phyloP scores from a whole-genome alignment of 78 protist species.

The Dictyostelium firmibasis region DNA sequence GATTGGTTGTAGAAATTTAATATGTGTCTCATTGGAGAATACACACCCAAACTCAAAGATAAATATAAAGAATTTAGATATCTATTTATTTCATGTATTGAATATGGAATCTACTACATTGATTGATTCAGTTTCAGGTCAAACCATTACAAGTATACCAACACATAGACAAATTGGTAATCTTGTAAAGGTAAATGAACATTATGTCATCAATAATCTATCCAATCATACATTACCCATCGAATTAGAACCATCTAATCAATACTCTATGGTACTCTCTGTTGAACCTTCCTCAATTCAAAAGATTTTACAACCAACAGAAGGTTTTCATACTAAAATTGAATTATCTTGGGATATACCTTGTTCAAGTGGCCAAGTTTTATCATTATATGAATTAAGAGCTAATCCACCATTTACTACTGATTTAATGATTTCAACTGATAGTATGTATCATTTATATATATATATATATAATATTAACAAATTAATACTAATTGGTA shows the following conservation, averaged over 20 bases:
- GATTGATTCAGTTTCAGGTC: not conserved
- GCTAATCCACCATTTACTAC: conserved; percentile 27
- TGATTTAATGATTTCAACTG: conserved; percentile 43
- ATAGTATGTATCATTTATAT: not conserved
- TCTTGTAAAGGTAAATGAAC: conserved; percentile 13
- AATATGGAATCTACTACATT: conserved; percentile 28
- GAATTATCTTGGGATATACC: conserved; percentile 39
- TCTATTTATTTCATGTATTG: conserved; percentile 40
- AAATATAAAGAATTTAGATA: not conserved
- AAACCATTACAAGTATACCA: not conserved
- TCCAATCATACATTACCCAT: not conserved
- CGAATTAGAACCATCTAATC: not conserved
- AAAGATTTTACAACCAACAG: not conserved
- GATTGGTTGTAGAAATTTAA: conserved; percentile 14
- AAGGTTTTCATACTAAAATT: conserved; percentile 58
- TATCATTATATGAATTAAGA: conserved; percentile 57
- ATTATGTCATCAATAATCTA: not conserved
- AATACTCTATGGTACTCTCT: conserved; percentile 28
- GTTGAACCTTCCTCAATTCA: conserved; percentile 35
- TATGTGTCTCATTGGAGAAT: conserved; percentile 21
- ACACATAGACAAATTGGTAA: conserved; percentile 46
- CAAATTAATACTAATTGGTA: too few species aligned
- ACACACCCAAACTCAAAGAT: conserved; percentile 15
- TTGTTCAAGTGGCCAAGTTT: conserved; percentile 40
- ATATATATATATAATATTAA: not conserved